phyloP scores from a whole-genome alignment of 345 rosid species.

The Brassica napus region DNA sequence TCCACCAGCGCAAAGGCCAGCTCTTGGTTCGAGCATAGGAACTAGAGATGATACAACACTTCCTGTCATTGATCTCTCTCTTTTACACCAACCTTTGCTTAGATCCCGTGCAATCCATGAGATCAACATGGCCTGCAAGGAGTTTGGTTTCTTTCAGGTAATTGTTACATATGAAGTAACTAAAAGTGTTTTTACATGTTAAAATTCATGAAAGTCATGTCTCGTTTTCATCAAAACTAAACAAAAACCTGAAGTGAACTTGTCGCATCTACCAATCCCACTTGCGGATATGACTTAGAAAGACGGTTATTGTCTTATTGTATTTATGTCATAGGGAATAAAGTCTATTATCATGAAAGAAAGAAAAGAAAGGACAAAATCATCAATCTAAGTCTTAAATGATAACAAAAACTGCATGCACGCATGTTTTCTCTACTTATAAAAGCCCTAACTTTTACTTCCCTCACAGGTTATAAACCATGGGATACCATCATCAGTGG shows the following conservation, averaged over 20 bases:
- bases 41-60: slow-evolving; percentile 22
- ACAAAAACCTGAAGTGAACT: slow-evolving; percentile 1
- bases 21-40: slow-evolving; percentile 14
- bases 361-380: slow-evolving; percentile 30
- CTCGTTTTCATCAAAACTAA: slow-evolving; percentile 25
- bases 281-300: slow-evolving; percentile 22
- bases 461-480: slow-evolving; percentile 53
- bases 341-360: neutral
- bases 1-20: slow-evolving; percentile 38
- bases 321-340: slow-evolving; percentile 23
- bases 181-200: neutral
- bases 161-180: neutral
- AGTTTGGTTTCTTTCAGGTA: slow-evolving; percentile 45
- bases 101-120: slow-evolving; percentile 22
- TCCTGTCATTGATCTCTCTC: slow-evolving; percentile 39
- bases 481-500: slow-evolving; percentile 43
- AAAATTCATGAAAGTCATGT: slow-evolving; percentile 1
- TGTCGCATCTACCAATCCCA: slow-evolving; percentile 24
- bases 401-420: slow-evolving; percentile 30
- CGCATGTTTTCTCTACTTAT: slow-evolving; percentile 14
- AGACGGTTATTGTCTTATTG: slow-evolving; percentile 37
- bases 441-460: slow-evolving; percentile 20
- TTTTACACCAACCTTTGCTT: slow-evolving; percentile 30
- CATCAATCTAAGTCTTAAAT: slow-evolving; percentile 36
- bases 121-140: slow-evolving; percentile 35